Evolutionary conservation across 2,329 filamentous ascomycete species (phyloP), one percentile per base, ranked within the genome.

Genomic region (Xylariaceae sp.): DNA sequence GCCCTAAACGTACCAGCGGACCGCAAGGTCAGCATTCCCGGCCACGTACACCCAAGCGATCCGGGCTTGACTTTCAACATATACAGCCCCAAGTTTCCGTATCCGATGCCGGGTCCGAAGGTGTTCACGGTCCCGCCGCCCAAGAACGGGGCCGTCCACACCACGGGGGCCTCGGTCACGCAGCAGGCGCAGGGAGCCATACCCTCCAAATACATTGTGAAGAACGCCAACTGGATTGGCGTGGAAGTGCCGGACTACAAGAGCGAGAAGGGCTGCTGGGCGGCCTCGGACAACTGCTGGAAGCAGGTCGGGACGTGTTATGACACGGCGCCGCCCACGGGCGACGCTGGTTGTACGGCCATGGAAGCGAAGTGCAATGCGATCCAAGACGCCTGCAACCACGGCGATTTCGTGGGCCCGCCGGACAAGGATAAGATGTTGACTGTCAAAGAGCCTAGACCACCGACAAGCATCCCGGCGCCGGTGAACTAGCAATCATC

Each of bases 151-250:
- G 34, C 19, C 9, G 18, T 36, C 7, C 6, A 7, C 21, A 40
- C 31, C 12, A 40, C 28, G 12, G 27, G 32, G 11, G 34, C 31
- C 15, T 15, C 39, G 6, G 26, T 26, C 16, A 21, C 15, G 31
- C 19, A 16, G 18, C 43, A 48, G 32, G 50, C 50, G 3, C 69
- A 70, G 28, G 79, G 78, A 9, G 27, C 42, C 15, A 65, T 77
- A 36, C 81, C 81, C 0, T 38, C 53, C 2, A 63, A 68, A 50
- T 83, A 77, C 54, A 64, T 85, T 26, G 54, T 81, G 43, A 76
- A 78, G 54, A 85, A 85, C 55, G 82, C 67, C 42, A 86, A 88
- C 64, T 88, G 82, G 83, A 85, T 80, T 60, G 81, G 72, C 36
- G 65, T 70, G 43, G 73, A 84, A 53, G 68, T 86, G 1, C 58